A percentile compares a stretch with the other conserved stretches of the same genome.
phyloP scores from a whole-genome alignment of 108 stramenopile species.

The Cyclotella kingstonii region DNA sequence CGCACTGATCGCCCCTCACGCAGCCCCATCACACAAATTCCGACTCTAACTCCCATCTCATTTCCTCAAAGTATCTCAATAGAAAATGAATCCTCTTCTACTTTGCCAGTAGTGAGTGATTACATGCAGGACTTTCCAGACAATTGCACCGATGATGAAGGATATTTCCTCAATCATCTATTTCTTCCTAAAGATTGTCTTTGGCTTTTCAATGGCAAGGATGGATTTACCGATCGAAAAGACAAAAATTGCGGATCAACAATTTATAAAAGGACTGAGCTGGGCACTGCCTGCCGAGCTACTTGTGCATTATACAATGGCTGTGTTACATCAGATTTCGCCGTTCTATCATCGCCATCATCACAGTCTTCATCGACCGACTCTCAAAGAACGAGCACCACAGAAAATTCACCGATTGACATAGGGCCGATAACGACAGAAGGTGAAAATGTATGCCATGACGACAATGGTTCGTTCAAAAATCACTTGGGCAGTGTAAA shows the following conservation, averaged over 20 bases:
- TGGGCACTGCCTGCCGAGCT: slow-evolving; percentile 19
- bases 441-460: too few species aligned
- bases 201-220: slow-evolving; percentile 27
- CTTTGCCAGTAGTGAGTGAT: too few species aligned
- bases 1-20: slow-evolving; percentile 17
- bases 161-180: slow-evolving; percentile 21
- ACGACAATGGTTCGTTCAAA: slow-evolving; percentile 10
- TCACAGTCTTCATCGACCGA: neutral
- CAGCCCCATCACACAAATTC: slow-evolving; percentile 16
- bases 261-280: slow-evolving; percentile 5
- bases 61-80: neutral
- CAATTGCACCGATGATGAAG: slow-evolving; percentile 18
- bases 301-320: slow-evolving; percentile 25
- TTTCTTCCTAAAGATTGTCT: slow-evolving; percentile 22
- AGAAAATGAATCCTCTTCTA: neutral
- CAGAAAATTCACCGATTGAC: neutral
- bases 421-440: neutral
- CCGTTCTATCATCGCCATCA: too few species aligned
- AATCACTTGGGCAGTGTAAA: slow-evolving; percentile 21
- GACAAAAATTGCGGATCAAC: slow-evolving; percentile 28
- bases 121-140: neutral
- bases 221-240: slow-evolving; percentile 22
- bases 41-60: neutral
- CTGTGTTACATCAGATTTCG: neutral
- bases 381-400: neutral